These are phyloP conservation scores for Fonsecaea monophora DNA, from an alignment of 2,329 filamentous ascomycete genomes.

Conservation along the genomic window DNA sequence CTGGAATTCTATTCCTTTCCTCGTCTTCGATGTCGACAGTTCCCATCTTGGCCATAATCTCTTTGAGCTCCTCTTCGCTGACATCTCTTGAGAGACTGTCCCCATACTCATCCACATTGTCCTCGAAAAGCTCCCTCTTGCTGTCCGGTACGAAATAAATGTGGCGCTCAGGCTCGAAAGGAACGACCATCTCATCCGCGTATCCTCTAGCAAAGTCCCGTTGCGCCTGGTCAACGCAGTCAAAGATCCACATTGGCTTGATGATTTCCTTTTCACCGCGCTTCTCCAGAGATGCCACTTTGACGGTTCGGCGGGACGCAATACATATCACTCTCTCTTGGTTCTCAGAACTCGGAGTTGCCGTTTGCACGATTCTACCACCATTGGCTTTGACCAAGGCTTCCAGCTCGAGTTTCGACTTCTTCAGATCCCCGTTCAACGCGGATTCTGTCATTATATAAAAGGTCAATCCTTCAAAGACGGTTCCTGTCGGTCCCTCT, in stretches of 20 bases:
- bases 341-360: slow-evolving; percentile 52
- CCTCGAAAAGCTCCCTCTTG: slow-evolving; percentile 53
- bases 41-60: slow-evolving; percentile 46
- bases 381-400: slow-evolving; percentile 81
- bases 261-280: slow-evolving; percentile 74
- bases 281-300: slow-evolving; percentile 83
- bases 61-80: slow-evolving; percentile 65
- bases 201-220: slow-evolving; percentile 61
- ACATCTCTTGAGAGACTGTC: slow-evolving; percentile 83
- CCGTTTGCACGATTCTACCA: slow-evolving; percentile 77
- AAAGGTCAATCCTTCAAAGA: slow-evolving; percentile 80
- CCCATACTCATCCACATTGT: slow-evolving; percentile 75
- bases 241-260: slow-evolving; percentile 79
- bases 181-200: slow-evolving; percentile 63
- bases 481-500: slow-evolving; percentile 52
- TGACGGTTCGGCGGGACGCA: slow-evolving; percentile 64
- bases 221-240: slow-evolving; percentile 70
- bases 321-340: slow-evolving; percentile 57
- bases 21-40: slow-evolving; percentile 34
- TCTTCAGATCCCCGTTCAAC: slow-evolving; percentile 67
- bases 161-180: slow-evolving; percentile 70
- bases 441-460: slow-evolving; percentile 79
- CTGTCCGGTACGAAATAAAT: slow-evolving; percentile 72
- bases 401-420: slow-evolving; percentile 79
- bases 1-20: slow-evolving; percentile 42